These are phyloP conservation scores for Clarireedia monteithiana DNA, from an alignment of 2,329 filamentous ascomycete species.

Conservation along the genomic window DNA sequence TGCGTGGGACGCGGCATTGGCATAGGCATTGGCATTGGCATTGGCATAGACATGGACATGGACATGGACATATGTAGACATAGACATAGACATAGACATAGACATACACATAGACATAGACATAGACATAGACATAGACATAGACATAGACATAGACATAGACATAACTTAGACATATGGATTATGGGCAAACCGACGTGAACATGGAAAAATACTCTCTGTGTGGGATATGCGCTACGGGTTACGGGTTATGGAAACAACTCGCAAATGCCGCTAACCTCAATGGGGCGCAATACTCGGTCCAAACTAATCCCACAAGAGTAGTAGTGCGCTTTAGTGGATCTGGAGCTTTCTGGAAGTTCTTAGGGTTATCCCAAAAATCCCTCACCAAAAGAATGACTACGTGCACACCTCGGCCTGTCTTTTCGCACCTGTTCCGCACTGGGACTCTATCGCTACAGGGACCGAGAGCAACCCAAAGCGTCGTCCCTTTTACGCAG, in stretches of 20 bases:
- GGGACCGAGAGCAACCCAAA: not conserved
- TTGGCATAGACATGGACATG: too few relatives aligned
- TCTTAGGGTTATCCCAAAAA: not conserved
- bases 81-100: too few relatives aligned
- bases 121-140: too few relatives aligned
- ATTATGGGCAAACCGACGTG: too few relatives aligned
- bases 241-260: not conserved
- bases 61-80: too few relatives aligned
- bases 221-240: not conserved
- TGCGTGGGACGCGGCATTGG: not conserved
- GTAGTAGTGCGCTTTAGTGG: not conserved
- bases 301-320: not conserved
- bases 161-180: too few relatives aligned
- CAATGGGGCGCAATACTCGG: not conserved
- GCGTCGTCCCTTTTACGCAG: too few relatives aligned
- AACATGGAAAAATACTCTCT: too few relatives aligned
- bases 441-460: not conserved
- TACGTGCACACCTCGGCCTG: too few relatives aligned
- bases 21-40: not conserved
- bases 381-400: conserved; percentile 7
- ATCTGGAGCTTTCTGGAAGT: not conserved
- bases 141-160: too few relatives aligned
- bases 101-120: too few relatives aligned
- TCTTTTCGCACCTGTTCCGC: too few relatives aligned
- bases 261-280: not conserved